Evolutionary conservation across 169 alveolate genomes (phyloP).

Genomic region (Plasmodium malariae): DNA sequence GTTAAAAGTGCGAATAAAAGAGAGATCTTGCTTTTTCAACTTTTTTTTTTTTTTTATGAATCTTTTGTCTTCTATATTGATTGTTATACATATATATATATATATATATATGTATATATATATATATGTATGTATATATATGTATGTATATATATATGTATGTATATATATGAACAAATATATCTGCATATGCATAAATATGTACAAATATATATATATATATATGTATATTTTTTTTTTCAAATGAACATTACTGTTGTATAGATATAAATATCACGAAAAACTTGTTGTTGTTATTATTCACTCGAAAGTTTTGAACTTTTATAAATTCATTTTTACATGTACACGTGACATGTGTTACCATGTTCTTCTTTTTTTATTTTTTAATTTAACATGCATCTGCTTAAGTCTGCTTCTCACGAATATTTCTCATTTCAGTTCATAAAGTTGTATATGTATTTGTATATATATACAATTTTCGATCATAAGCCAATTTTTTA

Average conservation of each 20-base stretch:
- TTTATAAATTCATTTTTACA: slow-evolving; percentile 1
- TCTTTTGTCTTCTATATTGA: no score
- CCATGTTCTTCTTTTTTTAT: not conserved
- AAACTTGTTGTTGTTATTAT: not conserved
- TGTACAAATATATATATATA: no score
- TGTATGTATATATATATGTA: no score
- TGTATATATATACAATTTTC: no score
- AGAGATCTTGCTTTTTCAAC: not conserved
- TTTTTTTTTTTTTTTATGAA: slow-evolving; percentile 1
- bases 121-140: no score
- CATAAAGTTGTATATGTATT: not conserved
- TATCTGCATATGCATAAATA: no score
- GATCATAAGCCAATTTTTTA: not conserved
- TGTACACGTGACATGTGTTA: not conserved
- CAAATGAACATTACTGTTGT: not conserved
- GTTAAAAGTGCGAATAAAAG: not conserved
- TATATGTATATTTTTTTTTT: no score
- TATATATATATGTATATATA: no score
- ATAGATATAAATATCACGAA: no score
- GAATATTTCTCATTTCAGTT: not conserved
- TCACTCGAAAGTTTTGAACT: not conserved
- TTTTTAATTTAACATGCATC: slow-evolving; percentile 12
- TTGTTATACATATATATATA: no score
- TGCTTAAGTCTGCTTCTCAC: slow-evolving; percentile 5
- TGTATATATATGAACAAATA: no score